These are phyloP conservation scores for Podospora didyma DNA, from an alignment of 495 filamentous ascomycete species.

Conservation along the genomic window DNA sequence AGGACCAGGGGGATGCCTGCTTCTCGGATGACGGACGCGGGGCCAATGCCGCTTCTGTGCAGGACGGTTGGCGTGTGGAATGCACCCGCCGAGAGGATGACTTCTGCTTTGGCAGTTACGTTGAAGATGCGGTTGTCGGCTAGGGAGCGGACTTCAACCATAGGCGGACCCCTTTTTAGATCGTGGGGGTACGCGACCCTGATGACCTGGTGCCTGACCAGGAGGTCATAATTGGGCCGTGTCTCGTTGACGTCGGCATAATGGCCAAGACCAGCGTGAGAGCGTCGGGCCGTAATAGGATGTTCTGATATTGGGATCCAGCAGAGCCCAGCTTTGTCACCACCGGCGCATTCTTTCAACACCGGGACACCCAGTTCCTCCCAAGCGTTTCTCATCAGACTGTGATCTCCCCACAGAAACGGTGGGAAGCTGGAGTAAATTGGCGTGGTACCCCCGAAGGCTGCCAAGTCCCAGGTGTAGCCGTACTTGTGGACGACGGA, in stretches of 20 bases:
- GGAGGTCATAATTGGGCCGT: constrained; percentile 32
- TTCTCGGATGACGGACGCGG: neutral
- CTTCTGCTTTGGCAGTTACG: constrained; percentile 14
- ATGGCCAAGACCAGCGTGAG: constrained; percentile 34
- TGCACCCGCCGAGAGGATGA: constrained; percentile 13
- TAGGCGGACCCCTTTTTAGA: constrained; percentile 4
- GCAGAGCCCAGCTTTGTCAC: constrained; percentile 23
- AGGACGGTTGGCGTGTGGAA: constrained; percentile 11
- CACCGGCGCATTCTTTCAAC: constrained; percentile 13
- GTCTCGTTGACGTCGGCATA: constrained; percentile 24
- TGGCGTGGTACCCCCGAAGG: constrained; percentile 11
- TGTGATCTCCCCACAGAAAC: constrained; percentile 20
- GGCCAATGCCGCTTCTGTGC: constrained; percentile 12
- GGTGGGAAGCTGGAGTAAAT: constrained; percentile 15
- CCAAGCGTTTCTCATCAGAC: constrained; percentile 9
- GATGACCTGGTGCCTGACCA: constrained; percentile 24
- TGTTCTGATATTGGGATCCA: constrained; percentile 24
- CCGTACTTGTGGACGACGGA: neutral
- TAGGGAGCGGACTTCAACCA: constrained; percentile 16
- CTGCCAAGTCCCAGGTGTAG: neutral
- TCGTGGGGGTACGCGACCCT: constrained; percentile 13
- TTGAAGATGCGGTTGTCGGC: constrained; percentile 1
- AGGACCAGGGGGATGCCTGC: constrained; percentile 1
- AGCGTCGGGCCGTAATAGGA: constrained; percentile 29
- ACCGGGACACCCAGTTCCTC: constrained; percentile 15